Conservation (phyloP, 257 asterid genomes). For the Henckelia pumila region DNA sequence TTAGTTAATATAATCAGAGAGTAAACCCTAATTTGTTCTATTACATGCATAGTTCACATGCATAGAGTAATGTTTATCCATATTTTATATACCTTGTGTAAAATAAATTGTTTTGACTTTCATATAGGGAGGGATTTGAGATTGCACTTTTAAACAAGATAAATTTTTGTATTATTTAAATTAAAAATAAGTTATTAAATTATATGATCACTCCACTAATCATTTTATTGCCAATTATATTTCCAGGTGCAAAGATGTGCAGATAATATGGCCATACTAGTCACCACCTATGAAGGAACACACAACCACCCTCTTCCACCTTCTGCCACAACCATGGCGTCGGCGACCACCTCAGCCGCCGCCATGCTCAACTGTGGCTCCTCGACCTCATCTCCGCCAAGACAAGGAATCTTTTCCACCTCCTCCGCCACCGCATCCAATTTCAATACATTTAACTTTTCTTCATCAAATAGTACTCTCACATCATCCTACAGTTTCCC, state of each 20-base stretch:
- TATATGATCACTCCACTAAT: neutral
- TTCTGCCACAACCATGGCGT: conserved; percentile 50
- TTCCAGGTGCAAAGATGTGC: conserved; percentile 53
- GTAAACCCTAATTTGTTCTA: too few species aligned
- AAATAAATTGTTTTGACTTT: too few species aligned
- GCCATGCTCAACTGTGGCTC: conserved; percentile 46
- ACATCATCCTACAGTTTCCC: conserved; percentile 22
- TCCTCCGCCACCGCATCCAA: conserved; percentile 21
- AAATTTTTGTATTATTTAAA: too few species aligned
- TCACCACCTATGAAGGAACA: conserved; percentile 53
- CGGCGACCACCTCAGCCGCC: conserved; percentile 49
- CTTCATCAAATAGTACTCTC: conserved; percentile 23
- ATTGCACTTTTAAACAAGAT: too few species aligned
- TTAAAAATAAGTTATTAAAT: too few species aligned
- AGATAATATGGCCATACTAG: conserved; percentile 43
- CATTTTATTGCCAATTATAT: neutral
- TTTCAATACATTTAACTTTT: conserved; percentile 24
- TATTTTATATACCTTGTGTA: too few species aligned
- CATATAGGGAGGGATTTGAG: too few species aligned
- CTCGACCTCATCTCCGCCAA: conserved; percentile 26
- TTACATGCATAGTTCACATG: too few species aligned
- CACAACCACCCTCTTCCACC: conserved; percentile 56
- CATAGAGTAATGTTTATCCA: too few species aligned
- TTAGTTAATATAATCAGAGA: too few species aligned
- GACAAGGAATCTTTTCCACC: conserved; percentile 15